A percentile compares a stretch with the other conserved stretches of the same genome.
Evolutionary conservation across 2,329 filamentous ascomycete species (phyloP).

Genomic region (Fusarium sp.): DNA sequence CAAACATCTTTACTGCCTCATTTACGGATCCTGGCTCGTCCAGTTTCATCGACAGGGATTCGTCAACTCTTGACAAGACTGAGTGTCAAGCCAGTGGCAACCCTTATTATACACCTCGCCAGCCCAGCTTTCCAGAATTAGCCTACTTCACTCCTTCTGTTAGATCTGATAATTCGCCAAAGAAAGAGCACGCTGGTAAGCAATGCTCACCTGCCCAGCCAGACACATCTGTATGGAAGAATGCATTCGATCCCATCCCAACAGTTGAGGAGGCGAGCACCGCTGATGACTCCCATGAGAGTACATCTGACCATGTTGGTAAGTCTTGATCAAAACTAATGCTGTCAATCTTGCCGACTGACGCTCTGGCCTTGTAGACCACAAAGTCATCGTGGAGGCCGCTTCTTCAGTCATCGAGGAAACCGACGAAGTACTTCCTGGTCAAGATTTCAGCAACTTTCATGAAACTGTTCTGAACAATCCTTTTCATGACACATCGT

Average conservation of each 20-base stretch:
- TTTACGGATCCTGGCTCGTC: slow-evolving; percentile 24
- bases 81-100: slow-evolving; percentile 37
- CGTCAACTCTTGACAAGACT: slow-evolving; percentile 4
- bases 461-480: slow-evolving; percentile 18
- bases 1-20: slow-evolving; percentile 7
- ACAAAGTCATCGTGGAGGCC: slow-evolving; percentile 20
- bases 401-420: slow-evolving; percentile 15
- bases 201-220: neutral
- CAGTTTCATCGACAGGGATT: slow-evolving; percentile 13
- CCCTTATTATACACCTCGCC: slow-evolving; percentile 49
- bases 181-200: neutral
- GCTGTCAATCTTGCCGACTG: neutral
- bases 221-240: slow-evolving; percentile 29
- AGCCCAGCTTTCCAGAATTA: slow-evolving; percentile 20
- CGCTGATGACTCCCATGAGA: slow-evolving; percentile 33
- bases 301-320: slow-evolving; percentile 45
- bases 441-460: slow-evolving; percentile 7
- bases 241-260: slow-evolving; percentile 39
- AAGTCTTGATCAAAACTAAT: slow-evolving; percentile 1
- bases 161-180: slow-evolving; percentile 15
- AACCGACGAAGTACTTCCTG: neutral
- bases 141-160: slow-evolving; percentile 5
- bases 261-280: slow-evolving; percentile 50
- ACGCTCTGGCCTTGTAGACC: slow-evolving; percentile 30
- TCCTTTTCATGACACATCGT: neutral